These are phyloP conservation scores for Graphium sp. DNA, from an alignment of 2,329 filamentous ascomycete species.

Conservation along the genomic window DNA sequence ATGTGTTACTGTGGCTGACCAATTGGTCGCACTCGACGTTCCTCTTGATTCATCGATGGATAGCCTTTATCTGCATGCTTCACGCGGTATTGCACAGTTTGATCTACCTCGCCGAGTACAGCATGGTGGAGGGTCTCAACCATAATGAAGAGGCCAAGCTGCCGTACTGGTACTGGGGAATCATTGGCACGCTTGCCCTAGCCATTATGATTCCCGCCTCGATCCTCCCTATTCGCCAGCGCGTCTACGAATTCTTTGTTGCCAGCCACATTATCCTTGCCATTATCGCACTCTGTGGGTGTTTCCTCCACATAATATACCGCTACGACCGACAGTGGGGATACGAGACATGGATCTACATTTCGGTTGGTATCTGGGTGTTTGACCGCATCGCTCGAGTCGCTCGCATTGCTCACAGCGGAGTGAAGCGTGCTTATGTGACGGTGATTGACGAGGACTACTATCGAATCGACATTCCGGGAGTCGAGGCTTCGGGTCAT, in stretches of 20 bases:
- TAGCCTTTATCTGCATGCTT: slow-evolving; percentile 23
- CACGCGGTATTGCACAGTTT: slow-evolving; percentile 28
- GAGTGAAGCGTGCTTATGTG: slow-evolving; percentile 12
- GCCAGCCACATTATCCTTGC: slow-evolving; percentile 21
- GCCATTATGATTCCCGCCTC: slow-evolving; percentile 15
- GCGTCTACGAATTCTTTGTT: slow-evolving; percentile 25
- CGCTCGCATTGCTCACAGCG: slow-evolving; percentile 7
- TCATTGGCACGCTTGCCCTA: slow-evolving; percentile 18
- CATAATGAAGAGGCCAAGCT: slow-evolving; percentile 11
- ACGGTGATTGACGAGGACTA: slow-evolving; percentile 13
- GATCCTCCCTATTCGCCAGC: slow-evolving; percentile 17
- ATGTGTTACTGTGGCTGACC: slow-evolving; percentile 26
- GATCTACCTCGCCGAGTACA: slow-evolving; percentile 19
- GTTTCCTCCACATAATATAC: slow-evolving; percentile 22
- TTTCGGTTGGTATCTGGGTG: slow-evolving; percentile 12
- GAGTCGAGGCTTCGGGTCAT: slow-evolving; percentile 11
- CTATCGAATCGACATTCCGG: slow-evolving; percentile 12
- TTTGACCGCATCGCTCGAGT: slow-evolving; percentile 12
- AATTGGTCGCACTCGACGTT: slow-evolving; percentile 31
- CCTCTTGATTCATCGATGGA: slow-evolving; percentile 29
- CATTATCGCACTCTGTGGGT: slow-evolving; percentile 20
- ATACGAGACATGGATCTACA: slow-evolving; percentile 18
- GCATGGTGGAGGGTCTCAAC: slow-evolving; percentile 9
- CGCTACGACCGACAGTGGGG: slow-evolving; percentile 20
- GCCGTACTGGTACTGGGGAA: slow-evolving; percentile 25